These are phyloP conservation scores for Trichothecium sympodiale DNA, from an alignment of 2,329 filamentous ascomycete genomes.

Conservation along the genomic window DNA sequence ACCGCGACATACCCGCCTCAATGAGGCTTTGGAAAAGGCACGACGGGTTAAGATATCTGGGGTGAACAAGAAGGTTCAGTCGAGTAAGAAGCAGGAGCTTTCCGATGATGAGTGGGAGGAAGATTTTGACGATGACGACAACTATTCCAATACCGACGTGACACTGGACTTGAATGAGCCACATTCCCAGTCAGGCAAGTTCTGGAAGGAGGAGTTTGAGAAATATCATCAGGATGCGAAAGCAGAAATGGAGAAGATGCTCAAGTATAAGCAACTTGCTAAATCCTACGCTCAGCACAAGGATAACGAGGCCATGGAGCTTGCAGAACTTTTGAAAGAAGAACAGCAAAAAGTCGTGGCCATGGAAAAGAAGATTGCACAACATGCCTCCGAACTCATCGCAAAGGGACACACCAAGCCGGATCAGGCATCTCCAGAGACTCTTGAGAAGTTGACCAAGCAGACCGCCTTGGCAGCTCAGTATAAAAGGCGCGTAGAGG, in stretches of 20 bases:
- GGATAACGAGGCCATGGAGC: conserved; percentile 56
- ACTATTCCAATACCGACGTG: conserved; percentile 43
- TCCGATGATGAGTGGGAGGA: conserved; percentile 43
- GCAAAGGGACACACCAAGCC: conserved; percentile 6
- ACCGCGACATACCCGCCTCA: conserved; percentile 30
- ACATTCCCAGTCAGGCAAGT: conserved; percentile 62
- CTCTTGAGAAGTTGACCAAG: conserved; percentile 42
- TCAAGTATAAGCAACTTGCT: conserved; percentile 69
- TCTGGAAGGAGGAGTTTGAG: conserved; percentile 72
- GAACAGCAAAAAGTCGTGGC: conserved; percentile 54
- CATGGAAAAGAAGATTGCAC: conserved; percentile 52
- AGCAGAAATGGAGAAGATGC: conserved; percentile 63
- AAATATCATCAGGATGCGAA: conserved; percentile 62
- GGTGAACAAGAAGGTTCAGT: conserved; percentile 7
- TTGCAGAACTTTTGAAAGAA: conserved; percentile 54
- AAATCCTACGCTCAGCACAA: conserved; percentile 72
- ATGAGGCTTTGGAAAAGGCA: conserved; percentile 33
- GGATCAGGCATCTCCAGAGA: conserved; percentile 32
- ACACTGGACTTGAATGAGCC: conserved; percentile 65
- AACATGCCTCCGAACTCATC: conserved; percentile 46
- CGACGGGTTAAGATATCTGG: conserved; percentile 14
- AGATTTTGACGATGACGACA: conserved; percentile 30
- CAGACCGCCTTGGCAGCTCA: conserved; percentile 47
- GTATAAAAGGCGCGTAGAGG: conserved; percentile 48
- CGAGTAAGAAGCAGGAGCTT: conserved; percentile 7